Evolutionary conservation across 1,284 basidiomycete genomes (phyloP).

Genomic region (Ganoderma lingzhi): DNA sequence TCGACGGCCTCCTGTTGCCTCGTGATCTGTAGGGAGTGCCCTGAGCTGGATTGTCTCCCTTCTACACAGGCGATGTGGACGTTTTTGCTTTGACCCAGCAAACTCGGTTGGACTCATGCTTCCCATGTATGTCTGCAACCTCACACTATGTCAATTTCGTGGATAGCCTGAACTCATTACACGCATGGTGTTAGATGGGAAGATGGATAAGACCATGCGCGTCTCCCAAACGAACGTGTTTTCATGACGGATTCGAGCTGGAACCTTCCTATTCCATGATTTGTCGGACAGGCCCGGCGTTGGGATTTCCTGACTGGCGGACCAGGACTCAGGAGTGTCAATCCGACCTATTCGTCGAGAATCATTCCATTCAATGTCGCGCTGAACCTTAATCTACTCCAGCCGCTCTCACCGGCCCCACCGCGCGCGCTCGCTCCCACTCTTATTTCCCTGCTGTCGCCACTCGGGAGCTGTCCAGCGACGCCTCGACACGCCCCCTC

Average conservation of each 20-base stretch:
- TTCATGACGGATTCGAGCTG: background rate
- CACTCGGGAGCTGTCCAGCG: background rate
- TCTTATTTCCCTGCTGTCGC: background rate
- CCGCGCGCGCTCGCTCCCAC: background rate
- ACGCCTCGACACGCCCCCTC: background rate
- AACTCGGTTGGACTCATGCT: background rate
- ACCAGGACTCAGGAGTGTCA: background rate
- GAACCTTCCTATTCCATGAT: background rate
- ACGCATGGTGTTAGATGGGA: background rate
- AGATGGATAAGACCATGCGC: background rate
- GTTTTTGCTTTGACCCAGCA: background rate
- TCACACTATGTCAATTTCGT: background rate
- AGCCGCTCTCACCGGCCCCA: background rate
- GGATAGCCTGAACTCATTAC: background rate
- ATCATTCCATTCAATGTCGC: constrained; percentile 5
- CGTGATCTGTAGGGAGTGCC: background rate
- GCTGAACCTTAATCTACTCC: constrained; percentile 7
- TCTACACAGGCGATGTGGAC: background rate
- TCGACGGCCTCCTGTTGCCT: constrained; percentile 3
- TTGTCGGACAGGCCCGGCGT: background rate
- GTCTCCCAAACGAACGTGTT: background rate
- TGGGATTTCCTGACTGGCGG: background rate
- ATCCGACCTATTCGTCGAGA: background rate
- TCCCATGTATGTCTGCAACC: background rate
- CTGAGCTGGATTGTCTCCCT: background rate